Conservation (phyloP, 2,329 filamentous ascomycete species). For the Pseudopyrenochaeta lycopersici region DNA sequence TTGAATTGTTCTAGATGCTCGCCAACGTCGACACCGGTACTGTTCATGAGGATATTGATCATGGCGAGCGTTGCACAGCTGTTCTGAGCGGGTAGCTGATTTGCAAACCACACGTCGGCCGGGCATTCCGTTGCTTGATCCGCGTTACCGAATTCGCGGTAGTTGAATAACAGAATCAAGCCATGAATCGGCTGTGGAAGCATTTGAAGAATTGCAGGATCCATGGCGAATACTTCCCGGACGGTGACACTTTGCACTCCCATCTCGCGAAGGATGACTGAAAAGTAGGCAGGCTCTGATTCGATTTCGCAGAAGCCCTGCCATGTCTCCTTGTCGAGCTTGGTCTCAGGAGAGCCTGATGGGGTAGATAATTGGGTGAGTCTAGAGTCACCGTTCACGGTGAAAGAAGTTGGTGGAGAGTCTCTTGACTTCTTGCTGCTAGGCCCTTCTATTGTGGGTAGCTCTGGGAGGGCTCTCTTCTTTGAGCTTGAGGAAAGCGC, state of each 20-base stretch:
- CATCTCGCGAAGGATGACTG: constrained; percentile 80
- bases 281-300: constrained; percentile 88
- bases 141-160: constrained; percentile 62
- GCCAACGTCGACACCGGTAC: constrained; percentile 70
- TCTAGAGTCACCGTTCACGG: constrained; percentile 3
- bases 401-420: neutral
- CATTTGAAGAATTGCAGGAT: constrained; percentile 51
- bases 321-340: constrained; percentile 61
- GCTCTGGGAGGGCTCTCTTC: constrained; percentile 24
- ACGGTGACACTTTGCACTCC: constrained; percentile 78
- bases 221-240: constrained; percentile 78
- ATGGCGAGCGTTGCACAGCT: constrained; percentile 93
- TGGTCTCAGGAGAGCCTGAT: constrained; percentile 42
- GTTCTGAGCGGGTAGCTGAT: constrained; percentile 75
- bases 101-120: constrained; percentile 87
- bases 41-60: constrained; percentile 93
- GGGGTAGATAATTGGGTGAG: constrained; percentile 39
- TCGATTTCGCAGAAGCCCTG: constrained; percentile 84
- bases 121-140: constrained; percentile 65
- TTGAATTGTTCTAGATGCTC: constrained; percentile 77
- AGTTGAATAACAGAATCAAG: constrained; percentile 88
- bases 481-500: constrained; percentile 12
- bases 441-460: constrained; percentile 11
- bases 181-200: constrained; percentile 68
- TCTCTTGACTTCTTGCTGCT: constrained; percentile 29